Percentiles rank a stretch among this genome's conserved stretches.
These are phyloP conservation scores for Nakazawaea peltata DNA, from an alignment of 805 yeast species.

Conservation along the genomic window DNA sequence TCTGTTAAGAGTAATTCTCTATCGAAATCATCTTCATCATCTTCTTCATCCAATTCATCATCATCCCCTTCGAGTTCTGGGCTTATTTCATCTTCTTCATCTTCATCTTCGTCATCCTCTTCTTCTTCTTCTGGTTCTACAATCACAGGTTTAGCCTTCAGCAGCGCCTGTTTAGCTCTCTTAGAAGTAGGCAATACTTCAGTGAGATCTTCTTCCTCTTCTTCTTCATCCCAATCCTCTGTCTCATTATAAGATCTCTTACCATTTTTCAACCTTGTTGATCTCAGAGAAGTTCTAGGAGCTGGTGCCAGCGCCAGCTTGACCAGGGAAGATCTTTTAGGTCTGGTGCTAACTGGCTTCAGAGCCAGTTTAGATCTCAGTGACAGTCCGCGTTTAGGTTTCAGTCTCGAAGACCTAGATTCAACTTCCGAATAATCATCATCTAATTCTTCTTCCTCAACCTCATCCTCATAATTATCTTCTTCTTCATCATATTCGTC, in stretches of 20 bases:
- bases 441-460: conserved; percentile 13
- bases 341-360: no score
- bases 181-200: no score
- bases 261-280: background rate
- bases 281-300: no score
- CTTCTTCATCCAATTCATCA: conserved; percentile 13
- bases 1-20: conserved; percentile 5
- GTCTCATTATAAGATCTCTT: conserved; percentile 14
- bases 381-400: no score
- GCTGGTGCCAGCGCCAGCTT: no score
- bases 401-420: no score
- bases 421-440: conserved; percentile 14
- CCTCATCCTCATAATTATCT: background rate
- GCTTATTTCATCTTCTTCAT: background rate
- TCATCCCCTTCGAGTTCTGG: background rate
- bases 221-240: conserved; percentile 3
- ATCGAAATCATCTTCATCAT: conserved; percentile 15
- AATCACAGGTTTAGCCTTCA: background rate
- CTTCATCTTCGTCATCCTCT: background rate
- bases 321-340: no score
- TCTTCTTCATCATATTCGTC: conserved; percentile 4
- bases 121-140: background rate
- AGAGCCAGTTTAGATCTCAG: no score
- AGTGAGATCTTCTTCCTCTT: background rate
- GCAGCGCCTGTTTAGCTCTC: background rate